Evolutionary conservation across 2,329 filamentous ascomycete genomes (phyloP).

Genomic region (Cadophora gregata): DNA sequence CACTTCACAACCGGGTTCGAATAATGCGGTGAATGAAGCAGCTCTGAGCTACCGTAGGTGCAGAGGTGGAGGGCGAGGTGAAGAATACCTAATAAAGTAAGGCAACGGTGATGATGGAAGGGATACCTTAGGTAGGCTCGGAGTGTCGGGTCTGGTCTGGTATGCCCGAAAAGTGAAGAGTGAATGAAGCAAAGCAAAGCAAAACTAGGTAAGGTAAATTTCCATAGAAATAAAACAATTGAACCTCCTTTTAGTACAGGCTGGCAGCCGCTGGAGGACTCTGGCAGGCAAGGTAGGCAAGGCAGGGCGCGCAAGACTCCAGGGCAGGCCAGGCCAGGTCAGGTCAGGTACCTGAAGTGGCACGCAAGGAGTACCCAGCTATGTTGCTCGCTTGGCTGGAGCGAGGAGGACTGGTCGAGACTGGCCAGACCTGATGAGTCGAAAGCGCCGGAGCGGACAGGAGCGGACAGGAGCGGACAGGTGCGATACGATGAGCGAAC

Average conservation of each 20-base stretch:
- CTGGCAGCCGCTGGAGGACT: neutral
- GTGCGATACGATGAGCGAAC: neutral
- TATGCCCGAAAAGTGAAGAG: neutral
- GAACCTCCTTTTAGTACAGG: no score
- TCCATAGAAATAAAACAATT: neutral
- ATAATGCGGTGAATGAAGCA: neutral
- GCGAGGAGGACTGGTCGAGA: neutral
- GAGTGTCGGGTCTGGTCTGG: neutral
- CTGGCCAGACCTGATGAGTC: no score
- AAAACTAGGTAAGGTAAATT: neutral
- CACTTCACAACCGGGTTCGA: neutral
- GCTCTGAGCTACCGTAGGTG: neutral
- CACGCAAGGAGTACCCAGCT: constrained; percentile 15
- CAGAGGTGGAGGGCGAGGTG: neutral
- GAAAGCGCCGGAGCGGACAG: no score
- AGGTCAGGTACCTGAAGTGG: constrained; percentile 15
- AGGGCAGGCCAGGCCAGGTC: no score
- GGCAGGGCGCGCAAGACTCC: neutral
- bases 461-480: neutral
- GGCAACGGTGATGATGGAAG: neutral
- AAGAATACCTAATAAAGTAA: no score
- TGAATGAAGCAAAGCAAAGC: no score
- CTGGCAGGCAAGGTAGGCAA: no score
- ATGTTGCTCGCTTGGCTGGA: neutral
- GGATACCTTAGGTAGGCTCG: neutral